Percentiles rank a stretch among this genome's conserved stretches.
These are phyloP conservation scores for Exophiala aquamarina DNA, from an alignment of 2,329 filamentous ascomycete species.

Conservation along the genomic window DNA sequence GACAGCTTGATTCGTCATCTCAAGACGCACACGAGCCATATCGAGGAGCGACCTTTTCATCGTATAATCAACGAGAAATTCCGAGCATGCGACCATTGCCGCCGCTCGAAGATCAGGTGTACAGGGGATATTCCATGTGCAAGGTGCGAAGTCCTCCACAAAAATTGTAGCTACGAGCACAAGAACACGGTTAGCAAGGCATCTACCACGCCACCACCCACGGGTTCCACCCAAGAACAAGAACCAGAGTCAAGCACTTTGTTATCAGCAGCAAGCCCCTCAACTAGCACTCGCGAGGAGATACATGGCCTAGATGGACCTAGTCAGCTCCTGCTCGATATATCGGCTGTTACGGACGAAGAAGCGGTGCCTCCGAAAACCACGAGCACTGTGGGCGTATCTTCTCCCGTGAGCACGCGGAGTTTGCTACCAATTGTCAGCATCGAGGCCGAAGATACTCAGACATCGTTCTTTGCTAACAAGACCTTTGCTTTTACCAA, in stretches of 20 bases:
- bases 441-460: slow-evolving; percentile 6
- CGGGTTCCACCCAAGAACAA: not conserved
- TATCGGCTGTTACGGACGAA: not conserved
- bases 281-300: no score
- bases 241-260: not conserved
- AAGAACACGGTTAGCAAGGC: not conserved
- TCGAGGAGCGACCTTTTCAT: slow-evolving; percentile 20
- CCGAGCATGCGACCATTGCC: slow-evolving; percentile 21
- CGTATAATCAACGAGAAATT: slow-evolving; percentile 25
- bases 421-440: slow-evolving; percentile 16
- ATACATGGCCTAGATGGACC: no score
- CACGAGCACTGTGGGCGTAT: not conserved
- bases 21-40: slow-evolving; percentile 17
- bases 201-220: slow-evolving; percentile 1
- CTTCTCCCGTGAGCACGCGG: slow-evolving; percentile 14
- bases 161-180: slow-evolving; percentile 20
- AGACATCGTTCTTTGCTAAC: slow-evolving; percentile 10
- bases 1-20: slow-evolving; percentile 23
- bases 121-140: slow-evolving; percentile 20
- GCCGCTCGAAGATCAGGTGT: slow-evolving; percentile 21
- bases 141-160: slow-evolving; percentile 17
- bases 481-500: slow-evolving; percentile 16
- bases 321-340: no score
- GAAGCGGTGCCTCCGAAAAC: not conserved
- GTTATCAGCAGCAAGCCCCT: no score